Evolutionary conservation across 306 rosid genomes (phyloP), one percentile per base, ranked within the genome.

Genomic region (Calophaca sinica): DNA sequence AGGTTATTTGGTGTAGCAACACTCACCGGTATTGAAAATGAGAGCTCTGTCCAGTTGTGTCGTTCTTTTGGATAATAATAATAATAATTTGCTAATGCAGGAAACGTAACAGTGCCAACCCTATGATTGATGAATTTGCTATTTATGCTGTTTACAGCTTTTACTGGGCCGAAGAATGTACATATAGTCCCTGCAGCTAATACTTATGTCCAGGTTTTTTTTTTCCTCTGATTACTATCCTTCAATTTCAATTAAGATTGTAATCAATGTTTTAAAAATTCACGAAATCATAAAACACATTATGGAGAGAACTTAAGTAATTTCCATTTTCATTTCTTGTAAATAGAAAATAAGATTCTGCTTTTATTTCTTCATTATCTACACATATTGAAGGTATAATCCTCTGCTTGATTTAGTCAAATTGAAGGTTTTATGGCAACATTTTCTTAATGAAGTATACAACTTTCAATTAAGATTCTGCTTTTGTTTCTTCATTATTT

Each of bases 151-250:
- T 75, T 84, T 88, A 76, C 88, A 91, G 98, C 93, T 82, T 89
- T 94, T 79, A 82, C 82, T 62, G 97, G 97, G 62, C 80, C 89
- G 42, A 91, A 88, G 88, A 89, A 91, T 71, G 68, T 11, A 41
- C 82, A 91, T 48, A 5, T 91, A 78, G 87, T 91, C 61, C 91
- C 98, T 2, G 96, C 96, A 65, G 97, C 97, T 64, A 88, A 87
- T 84, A 84, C 87, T 14, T 94, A 91, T 75, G 89, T 89, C 64
- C 97, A 94, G 98, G 98, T 94, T 70, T 69, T 63, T 58, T 76
- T 79, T 68, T 53, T n/a, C n/a, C 51, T 42, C 6, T 60, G 42
- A 38, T 44, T 59, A 20, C 35, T 59, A 35, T 74, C 7, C 9
- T 45, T 73, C 33, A 9, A 39, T 49, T 68, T 33, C 77, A 77